Evolutionary conservation across 305 asterid species (phyloP).

Genomic region (Euphrasia arctica): DNA sequence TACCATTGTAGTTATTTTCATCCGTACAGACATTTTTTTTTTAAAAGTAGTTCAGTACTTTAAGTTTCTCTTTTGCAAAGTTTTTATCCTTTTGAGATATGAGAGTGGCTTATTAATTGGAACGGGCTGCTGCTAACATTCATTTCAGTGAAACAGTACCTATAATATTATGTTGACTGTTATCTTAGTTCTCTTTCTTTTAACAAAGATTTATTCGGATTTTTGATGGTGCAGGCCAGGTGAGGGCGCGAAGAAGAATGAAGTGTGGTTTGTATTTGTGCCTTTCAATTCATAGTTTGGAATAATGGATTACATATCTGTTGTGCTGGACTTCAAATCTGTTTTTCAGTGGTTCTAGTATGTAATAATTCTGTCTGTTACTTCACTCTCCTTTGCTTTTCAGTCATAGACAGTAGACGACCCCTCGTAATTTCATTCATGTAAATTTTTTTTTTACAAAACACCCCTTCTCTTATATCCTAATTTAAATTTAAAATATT

Average conservation of each 20-base stretch:
- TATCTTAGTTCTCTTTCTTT: slow-evolving; percentile 2
- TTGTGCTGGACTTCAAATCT: background rate
- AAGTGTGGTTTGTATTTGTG: background rate
- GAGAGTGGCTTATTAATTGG: background rate
- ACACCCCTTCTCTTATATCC: no score
- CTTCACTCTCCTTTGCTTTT: no score
- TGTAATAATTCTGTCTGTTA: no score
- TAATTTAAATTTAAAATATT: no score
- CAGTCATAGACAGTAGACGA: no score
- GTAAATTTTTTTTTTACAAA: no score
- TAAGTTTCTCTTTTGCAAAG: background rate
- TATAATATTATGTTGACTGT: background rate
- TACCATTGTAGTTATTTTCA: no score
- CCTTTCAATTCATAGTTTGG: background rate
- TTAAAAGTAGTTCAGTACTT: no score
- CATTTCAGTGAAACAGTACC: background rate
- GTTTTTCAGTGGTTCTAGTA: no score
- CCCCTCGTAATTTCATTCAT: no score
- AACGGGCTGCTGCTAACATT: background rate
- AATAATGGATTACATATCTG: slow-evolving; percentile 16
- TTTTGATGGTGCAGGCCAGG: slow-evolving; percentile 13
- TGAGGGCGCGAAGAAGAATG: background rate
- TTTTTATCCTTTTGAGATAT: no score
- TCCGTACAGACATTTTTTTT: no score
- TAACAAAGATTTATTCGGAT: background rate